Evolutionary conservation across 768 basidiomycete species (phyloP).

Genomic region (Hygrocybe coccinea): DNA sequence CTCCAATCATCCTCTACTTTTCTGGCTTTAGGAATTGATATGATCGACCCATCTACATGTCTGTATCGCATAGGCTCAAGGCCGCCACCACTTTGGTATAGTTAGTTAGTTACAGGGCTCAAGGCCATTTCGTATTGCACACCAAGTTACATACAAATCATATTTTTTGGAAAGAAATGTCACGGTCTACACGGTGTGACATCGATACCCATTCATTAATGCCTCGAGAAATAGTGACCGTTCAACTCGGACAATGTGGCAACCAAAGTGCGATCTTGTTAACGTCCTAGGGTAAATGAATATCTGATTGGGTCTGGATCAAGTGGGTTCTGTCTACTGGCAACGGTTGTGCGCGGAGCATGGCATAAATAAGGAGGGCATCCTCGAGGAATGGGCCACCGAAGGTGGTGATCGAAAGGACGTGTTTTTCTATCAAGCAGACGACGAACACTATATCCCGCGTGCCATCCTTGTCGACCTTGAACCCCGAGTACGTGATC

Average conservation of each 20-base stretch:
- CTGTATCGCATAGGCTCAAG: constrained; percentile 24
- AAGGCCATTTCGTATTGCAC: constrained; percentile 17
- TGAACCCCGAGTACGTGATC: constrained; percentile 77
- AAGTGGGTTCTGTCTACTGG: constrained; percentile 98
- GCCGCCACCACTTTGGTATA: constrained; percentile 13
- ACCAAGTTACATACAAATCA: neutral
- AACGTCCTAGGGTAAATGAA: neutral
- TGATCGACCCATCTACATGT: constrained; percentile 6
- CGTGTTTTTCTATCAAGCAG: constrained; percentile 99
- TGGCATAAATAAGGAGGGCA: constrained; percentile 93
- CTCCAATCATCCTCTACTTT: constrained; percentile 2
- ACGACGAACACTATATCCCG: constrained; percentile 98
- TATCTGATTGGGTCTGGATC: constrained; percentile 11
- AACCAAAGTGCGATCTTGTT: constrained; percentile 68
- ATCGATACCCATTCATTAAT: constrained; percentile 29
- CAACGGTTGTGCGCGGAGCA: constrained; percentile 97
- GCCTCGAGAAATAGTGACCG: constrained; percentile 81
- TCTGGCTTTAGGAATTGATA: constrained; percentile 7
- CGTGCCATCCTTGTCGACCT: constrained; percentile 94
- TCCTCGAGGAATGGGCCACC: constrained; percentile 94
- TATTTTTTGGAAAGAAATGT: neutral
- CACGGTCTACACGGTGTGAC: neutral
- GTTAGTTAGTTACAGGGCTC: constrained; percentile 15
- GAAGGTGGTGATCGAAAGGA: constrained; percentile 96
- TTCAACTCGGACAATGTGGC: constrained; percentile 87